Percentiles rank a stretch among this genome's conserved stretches.
These are phyloP conservation scores for Gaultheria prostrata DNA, from an alignment of 148 eudicot species.

Conservation along the genomic window DNA sequence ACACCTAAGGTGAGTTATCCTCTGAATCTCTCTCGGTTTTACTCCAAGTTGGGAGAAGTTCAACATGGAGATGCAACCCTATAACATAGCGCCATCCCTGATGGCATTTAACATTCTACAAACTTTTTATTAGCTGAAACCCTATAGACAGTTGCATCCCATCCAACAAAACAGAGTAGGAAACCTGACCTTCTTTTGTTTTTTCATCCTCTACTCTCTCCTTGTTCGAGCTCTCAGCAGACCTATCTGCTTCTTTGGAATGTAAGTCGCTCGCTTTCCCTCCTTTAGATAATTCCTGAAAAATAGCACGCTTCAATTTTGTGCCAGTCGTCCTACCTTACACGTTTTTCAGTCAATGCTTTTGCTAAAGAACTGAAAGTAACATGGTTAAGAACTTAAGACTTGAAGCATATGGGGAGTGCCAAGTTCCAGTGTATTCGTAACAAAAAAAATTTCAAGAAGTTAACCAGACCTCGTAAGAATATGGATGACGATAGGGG, in stretches of 20 bases:
- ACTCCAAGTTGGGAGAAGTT: no score
- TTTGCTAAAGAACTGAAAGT: not conserved
- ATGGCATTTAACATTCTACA: not conserved
- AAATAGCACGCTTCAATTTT: not conserved
- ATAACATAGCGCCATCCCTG: not conserved
- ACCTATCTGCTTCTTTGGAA: not conserved
- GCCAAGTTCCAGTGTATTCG: not conserved
- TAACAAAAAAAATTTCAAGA: not conserved
- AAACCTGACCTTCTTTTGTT: not conserved
- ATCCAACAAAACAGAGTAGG: not conserved
- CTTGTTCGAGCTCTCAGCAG: not conserved
- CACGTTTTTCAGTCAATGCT: not conserved
- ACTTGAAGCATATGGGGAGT: no score
- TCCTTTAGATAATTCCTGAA: not conserved
- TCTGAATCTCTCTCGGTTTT: no score
- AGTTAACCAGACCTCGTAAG: slow-evolving; percentile 5
- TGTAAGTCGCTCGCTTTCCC: not conserved
- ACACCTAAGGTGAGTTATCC: no score
- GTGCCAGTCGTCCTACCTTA: not conserved
- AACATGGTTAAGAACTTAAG: not conserved
- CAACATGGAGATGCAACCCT: not conserved
- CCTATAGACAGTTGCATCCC: not conserved
- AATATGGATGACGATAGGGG: slow-evolving; percentile 1
- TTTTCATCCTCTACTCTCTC: not conserved
- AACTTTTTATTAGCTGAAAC: not conserved